Conservation (phyloP, 768 basidiomycete species). For the Suillus spraguei region DNA sequence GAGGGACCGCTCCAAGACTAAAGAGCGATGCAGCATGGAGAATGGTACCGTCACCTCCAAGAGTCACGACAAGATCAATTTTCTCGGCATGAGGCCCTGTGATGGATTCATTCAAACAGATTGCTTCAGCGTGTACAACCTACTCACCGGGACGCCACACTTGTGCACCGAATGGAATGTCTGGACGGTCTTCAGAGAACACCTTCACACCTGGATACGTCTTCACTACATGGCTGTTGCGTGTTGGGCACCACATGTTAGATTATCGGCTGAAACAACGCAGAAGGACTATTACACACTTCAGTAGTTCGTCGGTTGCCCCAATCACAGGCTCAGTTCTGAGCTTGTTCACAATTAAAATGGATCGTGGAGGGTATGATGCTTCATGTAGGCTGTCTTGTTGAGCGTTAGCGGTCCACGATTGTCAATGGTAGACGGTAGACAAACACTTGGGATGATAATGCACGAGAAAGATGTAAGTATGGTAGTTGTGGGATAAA, state of each 20-base stretch:
- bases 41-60: constrained; percentile 96
- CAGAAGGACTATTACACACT: constrained; percentile 42
- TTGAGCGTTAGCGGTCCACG: constrained; percentile 26
- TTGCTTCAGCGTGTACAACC: neutral
- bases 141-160: constrained; percentile 65
- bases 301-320: constrained; percentile 73
- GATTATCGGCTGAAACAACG: neutral
- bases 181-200: constrained; percentile 66
- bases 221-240: constrained; percentile 53
- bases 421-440: neutral
- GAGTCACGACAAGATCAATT: constrained; percentile 86
- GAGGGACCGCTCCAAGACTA: constrained; percentile 88
- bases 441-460: constrained; percentile 14
- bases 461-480: neutral
- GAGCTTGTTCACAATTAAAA: constrained; percentile 81
- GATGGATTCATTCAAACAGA: constrained; percentile 10
- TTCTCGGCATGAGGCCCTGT: constrained; percentile 53
- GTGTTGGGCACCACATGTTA: constrained; percentile 10
- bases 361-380: constrained; percentile 53
- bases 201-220: constrained; percentile 64
- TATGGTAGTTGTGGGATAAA: neutral
- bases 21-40: constrained; percentile 92
- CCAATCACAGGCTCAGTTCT: constrained; percentile 76
- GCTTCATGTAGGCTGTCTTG: constrained; percentile 26
- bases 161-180: constrained; percentile 64